These are phyloP conservation scores for Taphrina populina DNA, from an alignment of 1,139 yeast species.

Conservation along the genomic window DNA sequence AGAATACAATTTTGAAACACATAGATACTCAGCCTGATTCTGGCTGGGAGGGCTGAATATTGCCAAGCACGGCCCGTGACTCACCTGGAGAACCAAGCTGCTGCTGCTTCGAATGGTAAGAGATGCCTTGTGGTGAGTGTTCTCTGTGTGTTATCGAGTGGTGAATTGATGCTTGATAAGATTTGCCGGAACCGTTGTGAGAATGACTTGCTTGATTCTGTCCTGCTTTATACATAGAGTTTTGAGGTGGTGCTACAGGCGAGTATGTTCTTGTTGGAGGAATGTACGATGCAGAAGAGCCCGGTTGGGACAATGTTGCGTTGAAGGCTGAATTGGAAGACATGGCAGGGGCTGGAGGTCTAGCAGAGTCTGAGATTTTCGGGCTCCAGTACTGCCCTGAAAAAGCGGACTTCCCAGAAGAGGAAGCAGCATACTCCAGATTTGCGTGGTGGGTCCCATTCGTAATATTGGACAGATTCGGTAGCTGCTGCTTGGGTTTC, in stretches of 20 bases:
- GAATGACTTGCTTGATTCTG: neutral
- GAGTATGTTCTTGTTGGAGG: conserved; percentile 17
- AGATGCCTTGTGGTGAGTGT: too few relatives aligned
- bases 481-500: neutral
- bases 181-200: neutral
- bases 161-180: neutral
- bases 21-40: too few relatives aligned
- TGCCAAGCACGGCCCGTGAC: too few relatives aligned
- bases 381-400: conserved; percentile 10
- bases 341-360: conserved; percentile 17
- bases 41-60: too few relatives aligned
- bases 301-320: conserved; percentile 19
- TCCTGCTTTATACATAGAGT: neutral
- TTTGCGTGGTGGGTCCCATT: conserved; percentile 5
- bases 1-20: too few relatives aligned
- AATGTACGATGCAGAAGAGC: conserved; percentile 15
- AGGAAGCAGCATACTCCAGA: conserved; percentile 1
- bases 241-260: conserved; percentile 7
- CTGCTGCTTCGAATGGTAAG: too few relatives aligned
- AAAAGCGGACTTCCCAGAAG: neutral
- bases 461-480: neutral
- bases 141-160: too few relatives aligned
- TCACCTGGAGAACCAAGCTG: too few relatives aligned
- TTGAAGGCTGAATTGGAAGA: conserved; percentile 19
- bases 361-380: neutral